Percentiles rank a stretch among this genome's conserved stretches.
phyloP scores from a whole-genome alignment of 2,329 filamentous ascomycete genomes.

The Hymenoscyphus albidus region DNA sequence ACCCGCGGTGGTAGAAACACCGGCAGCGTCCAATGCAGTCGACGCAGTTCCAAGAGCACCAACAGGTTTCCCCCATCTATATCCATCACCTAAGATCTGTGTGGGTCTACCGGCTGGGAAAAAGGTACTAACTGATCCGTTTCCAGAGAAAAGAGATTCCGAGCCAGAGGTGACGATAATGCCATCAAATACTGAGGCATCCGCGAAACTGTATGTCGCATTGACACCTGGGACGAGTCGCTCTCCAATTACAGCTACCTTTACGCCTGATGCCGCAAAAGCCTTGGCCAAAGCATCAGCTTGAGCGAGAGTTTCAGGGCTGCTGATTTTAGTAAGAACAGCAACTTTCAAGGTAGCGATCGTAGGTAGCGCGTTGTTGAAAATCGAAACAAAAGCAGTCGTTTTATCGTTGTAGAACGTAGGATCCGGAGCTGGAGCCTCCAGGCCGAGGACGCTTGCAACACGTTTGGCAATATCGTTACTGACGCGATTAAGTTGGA shows the following conservation, averaged over 20 bases:
- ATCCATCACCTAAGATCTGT: constrained; percentile 60
- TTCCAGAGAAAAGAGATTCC: constrained; percentile 47
- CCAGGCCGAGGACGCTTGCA: constrained; percentile 55
- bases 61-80: constrained; percentile 67
- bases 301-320: constrained; percentile 43
- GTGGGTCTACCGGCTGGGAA: constrained; percentile 61
- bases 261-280: constrained; percentile 49
- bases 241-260: constrained; percentile 59
- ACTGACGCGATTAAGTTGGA: constrained; percentile 64
- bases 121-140: constrained; percentile 45
- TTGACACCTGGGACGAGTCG: constrained; percentile 50
- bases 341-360: constrained; percentile 62
- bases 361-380: constrained; percentile 53
- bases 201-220: constrained; percentile 61
- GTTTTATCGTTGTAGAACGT: constrained; percentile 67
- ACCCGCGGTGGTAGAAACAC: constrained; percentile 41
- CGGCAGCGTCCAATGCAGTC: constrained; percentile 15
- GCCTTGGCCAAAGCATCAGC: constrained; percentile 47
- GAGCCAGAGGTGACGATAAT: constrained; percentile 57
- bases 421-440: constrained; percentile 54
- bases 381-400: constrained; percentile 58
- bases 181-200: constrained; percentile 59
- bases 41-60: constrained; percentile 50
- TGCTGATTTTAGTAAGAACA: constrained; percentile 50
- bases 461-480: constrained; percentile 65